These are phyloP conservation scores for Trichoderma atroviride DNA, from an alignment of 2,329 filamentous ascomycete genomes.

Conservation along the genomic window DNA sequence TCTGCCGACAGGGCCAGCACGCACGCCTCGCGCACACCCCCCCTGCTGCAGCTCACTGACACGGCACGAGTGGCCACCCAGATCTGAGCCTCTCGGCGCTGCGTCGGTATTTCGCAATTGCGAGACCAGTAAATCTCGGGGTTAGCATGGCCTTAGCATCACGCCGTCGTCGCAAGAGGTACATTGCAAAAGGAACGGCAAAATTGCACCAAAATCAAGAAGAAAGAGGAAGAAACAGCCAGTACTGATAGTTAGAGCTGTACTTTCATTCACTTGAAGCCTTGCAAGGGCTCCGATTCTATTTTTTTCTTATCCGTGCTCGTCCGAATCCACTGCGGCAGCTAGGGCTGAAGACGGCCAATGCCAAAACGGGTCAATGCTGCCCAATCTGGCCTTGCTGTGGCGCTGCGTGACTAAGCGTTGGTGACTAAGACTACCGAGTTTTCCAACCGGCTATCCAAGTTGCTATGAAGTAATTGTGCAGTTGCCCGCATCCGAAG, in stretches of 20 bases:
- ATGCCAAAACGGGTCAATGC: neutral
- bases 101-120: constrained; percentile 24
- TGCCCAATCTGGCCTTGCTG: neutral
- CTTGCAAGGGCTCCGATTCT: neutral
- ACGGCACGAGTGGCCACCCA: neutral
- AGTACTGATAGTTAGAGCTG: neutral
- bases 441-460: neutral
- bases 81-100: constrained; percentile 11
- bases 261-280: neutral
- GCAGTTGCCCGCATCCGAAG: neutral
- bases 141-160: neutral
- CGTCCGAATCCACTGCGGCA: neutral
- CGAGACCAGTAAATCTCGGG: neutral
- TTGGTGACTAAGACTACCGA: neutral
- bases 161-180: neutral
- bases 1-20: constrained; percentile 2
- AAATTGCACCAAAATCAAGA: neutral
- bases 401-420: neutral
- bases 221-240: neutral
- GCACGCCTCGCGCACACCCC: neutral
- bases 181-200: neutral
- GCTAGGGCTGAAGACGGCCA: neutral
- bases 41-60: neutral
- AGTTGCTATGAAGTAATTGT: constrained; percentile 3
- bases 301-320: neutral